Base-by-base conservation (phyloP, 768 basidiomycete genomes). In the Mrakia gelida region DNA sequence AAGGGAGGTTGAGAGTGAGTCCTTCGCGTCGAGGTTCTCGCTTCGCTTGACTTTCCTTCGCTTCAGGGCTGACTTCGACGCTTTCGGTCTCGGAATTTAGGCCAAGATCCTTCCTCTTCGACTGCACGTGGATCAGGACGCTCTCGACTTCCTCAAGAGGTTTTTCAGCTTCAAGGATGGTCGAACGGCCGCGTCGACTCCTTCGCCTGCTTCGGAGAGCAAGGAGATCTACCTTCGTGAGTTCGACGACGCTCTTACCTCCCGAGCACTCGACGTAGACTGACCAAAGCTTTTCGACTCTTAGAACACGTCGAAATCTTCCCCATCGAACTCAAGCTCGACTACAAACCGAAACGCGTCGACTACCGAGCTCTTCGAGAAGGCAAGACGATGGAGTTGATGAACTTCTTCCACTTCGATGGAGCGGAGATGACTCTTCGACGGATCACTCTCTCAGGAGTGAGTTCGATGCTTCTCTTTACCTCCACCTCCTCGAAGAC, bases 351-450 rank as follows among this genome's bases (percentile, higher is more conserved):
- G 74, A 92, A 98, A 68, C 90, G 95, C 9, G 95, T 99, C 28
- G 94, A 98, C 84, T 97, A 98, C 83, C 86, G 90, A 79, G 97
- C 95, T 13, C 86, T 99, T 77, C 89, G 90, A 56, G 92, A 95
- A 79, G 97, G 97, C 21, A 90, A 88, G 84, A 95, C 94, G 0
- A 96, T 96, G 79, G 97, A 99, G 83, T 85, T 99, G 67, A 98
- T 99, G 96, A 99, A 99, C 83, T 98, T 99, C 84, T 99, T 99
- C 91, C 95, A 98, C 85, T 99, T 98, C 80, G 97, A 98, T 81
- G 95, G 94, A 0, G 92, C 96, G 5, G 97, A 98, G 84, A 98
- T 99, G 94, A 97, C 95, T 0, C 84, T 99, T 73, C 88, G 97
- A 76, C 95, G 97, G 82, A 91, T 98, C 80, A 94, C 93, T 26